phyloP scores from a whole-genome alignment of 768 basidiomycete species.

The Leccinum incarnatum region DNA sequence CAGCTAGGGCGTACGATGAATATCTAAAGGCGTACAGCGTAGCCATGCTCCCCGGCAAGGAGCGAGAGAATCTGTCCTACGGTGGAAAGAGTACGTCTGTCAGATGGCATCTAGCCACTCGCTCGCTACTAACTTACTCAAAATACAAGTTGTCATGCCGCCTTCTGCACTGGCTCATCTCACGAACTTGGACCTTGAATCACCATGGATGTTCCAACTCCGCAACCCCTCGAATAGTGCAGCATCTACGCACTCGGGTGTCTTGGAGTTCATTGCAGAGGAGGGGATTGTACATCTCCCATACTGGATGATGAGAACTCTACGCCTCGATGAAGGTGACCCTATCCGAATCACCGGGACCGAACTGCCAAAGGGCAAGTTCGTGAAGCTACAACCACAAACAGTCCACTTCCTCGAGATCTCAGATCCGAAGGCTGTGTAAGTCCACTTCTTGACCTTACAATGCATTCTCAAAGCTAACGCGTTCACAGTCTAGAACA shows the following conservation, averaged over 20 bases:
- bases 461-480: neutral
- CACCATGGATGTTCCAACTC: slow-evolving; percentile 95
- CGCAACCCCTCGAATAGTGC: slow-evolving; percentile 84
- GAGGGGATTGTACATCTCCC: slow-evolving; percentile 95
- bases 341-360: slow-evolving; percentile 89
- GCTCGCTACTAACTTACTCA: slow-evolving; percentile 9
- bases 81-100: slow-evolving; percentile 90
- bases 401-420: slow-evolving; percentile 94
- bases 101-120: slow-evolving; percentile 14
- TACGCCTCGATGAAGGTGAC: slow-evolving; percentile 92
- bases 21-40: slow-evolving; percentile 95
- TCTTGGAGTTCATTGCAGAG: slow-evolving; percentile 97
- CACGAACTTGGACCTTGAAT: slow-evolving; percentile 81
- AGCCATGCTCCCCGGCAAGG: slow-evolving; percentile 84
- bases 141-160: slow-evolving; percentile 86
- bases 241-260: slow-evolving; percentile 91
- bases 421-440: slow-evolving; percentile 98
- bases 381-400: slow-evolving; percentile 97
- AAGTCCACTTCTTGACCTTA: slow-evolving; percentile 20
- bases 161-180: slow-evolving; percentile 90
- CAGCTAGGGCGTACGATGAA: slow-evolving; percentile 81
- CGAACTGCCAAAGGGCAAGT: slow-evolving; percentile 86
- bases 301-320: slow-evolving; percentile 99
- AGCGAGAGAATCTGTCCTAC: slow-evolving; percentile 89
- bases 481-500: slow-evolving; percentile 73